Evolutionary conservation across 192 early-diverging fungal species (phyloP), one percentile per base, ranked within the genome.

Genomic region (Spinellus fusiger): DNA sequence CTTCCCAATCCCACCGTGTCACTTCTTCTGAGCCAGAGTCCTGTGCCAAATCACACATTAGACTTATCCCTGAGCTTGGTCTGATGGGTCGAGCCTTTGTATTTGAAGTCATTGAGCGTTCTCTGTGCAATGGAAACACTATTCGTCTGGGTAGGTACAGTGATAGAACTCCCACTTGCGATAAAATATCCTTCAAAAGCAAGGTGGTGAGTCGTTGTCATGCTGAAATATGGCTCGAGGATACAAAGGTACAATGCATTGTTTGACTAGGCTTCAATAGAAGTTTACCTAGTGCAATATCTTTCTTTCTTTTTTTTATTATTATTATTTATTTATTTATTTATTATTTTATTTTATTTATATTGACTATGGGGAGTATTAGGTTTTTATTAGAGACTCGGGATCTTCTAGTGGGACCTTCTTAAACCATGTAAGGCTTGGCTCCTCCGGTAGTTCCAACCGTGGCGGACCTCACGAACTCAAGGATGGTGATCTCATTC

Each of bases 341-440:
- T 3, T 58, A 33, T 44, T 13, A 6, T 22, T 58, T 33, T 37
- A 27, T 20, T 40, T 33, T 9, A 51, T 50, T 34, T 37, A 35
- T 34, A 23, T 31, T 9, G 4, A n/a, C 1, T 29, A 53, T 26
- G 18, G 37, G 22, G 22, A 51, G 26, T 33, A 16, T 16, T 44
- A 93, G 88, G 75, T 95, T 10, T 95, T 76, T 62, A 84, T 94
- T 57, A 87, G 83, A 67, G 93, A 95, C 69, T 84, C 86, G 38
- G 89, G 89, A 38, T 88, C 85, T 26, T 94, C 92, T 4, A 92
- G 89, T 33, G 93, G 93, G 7, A 95, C 93, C 8, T 95, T 93
- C 66, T 73, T 95, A 22, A 95, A 95, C 79, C 84, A 91, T 74
- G 85, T 92, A 73, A 70, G 93, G 20, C 70, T 95, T 26, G 84